Conservation (phyloP, 768 basidiomycete genomes). For the Crassisporium funariophilum region DNA sequence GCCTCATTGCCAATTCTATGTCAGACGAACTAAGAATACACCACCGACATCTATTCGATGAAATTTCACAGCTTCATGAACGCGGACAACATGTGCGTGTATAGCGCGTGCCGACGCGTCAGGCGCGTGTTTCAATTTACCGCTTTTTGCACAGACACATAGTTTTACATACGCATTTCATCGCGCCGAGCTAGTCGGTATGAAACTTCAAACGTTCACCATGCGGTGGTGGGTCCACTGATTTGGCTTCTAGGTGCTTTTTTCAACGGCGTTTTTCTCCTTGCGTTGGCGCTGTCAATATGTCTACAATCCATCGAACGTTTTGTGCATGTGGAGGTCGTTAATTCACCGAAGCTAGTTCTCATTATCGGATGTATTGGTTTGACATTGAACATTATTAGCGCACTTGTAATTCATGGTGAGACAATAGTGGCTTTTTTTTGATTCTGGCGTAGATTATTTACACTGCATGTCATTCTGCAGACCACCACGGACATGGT, state of each 20-base stretch:
- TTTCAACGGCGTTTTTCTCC: conserved; percentile 56
- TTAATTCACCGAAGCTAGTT: conserved; percentile 45
- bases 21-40: not conserved
- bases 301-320: conserved; percentile 55
- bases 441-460: not conserved
- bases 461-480: conserved; percentile 1
- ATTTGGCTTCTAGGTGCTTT: conserved; percentile 42
- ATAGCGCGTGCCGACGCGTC: conserved; percentile 1
- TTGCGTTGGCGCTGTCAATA: conserved; percentile 55
- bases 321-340: conserved; percentile 48
- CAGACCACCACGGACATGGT: conserved; percentile 47
- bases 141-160: conserved; percentile 35
- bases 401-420: conserved; percentile 54
- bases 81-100: conserved; percentile 41
- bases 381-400: conserved; percentile 47
- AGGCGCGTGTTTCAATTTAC: conserved; percentile 5
- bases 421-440: conserved; percentile 6
- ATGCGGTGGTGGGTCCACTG: conserved; percentile 1
- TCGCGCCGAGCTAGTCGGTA: conserved; percentile 58
- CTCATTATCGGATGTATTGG: conserved; percentile 53
- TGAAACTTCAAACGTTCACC: conserved; percentile 15
- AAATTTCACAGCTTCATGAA: conserved; percentile 36
- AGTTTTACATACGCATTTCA: conserved; percentile 59
- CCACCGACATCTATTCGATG: conserved; percentile 3
- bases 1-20: not conserved